These are phyloP conservation scores for Tarenaya hassleriana DNA, from an alignment of 345 rosid genomes.

Conservation along the genomic window DNA sequence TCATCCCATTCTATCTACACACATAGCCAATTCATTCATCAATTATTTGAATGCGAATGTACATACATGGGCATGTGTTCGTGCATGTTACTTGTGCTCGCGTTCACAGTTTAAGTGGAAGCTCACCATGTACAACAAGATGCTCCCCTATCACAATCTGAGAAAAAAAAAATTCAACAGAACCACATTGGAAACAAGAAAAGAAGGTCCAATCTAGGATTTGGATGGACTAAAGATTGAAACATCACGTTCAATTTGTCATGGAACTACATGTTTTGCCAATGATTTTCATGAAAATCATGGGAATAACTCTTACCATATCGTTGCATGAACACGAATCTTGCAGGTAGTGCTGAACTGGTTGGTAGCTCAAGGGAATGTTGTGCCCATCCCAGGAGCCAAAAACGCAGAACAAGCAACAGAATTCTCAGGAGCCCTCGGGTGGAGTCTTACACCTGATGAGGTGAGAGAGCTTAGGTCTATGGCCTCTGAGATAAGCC, in stretches of 20 bases:
- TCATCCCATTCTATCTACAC: background rate
- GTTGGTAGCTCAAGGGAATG: slow-evolving; percentile 85
- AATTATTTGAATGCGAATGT: background rate
- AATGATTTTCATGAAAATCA: background rate
- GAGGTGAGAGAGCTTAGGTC: slow-evolving; percentile 77
- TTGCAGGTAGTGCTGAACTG: slow-evolving; percentile 79
- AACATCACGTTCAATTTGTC: slow-evolving; percentile 3
- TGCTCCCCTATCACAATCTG: background rate
- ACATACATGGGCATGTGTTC: background rate
- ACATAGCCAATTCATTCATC: slow-evolving; percentile 8
- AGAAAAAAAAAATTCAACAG: background rate
- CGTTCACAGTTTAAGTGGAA: slow-evolving; percentile 1
- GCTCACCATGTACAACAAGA: background rate
- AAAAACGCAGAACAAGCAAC: slow-evolving; percentile 67
- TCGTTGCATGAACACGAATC: slow-evolving; percentile 12
- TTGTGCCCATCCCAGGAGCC: slow-evolving; percentile 96
- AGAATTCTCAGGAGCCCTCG: slow-evolving; percentile 80
- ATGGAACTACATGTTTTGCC: background rate
- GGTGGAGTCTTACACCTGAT: slow-evolving; percentile 61
- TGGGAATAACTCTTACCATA: too few relatives aligned
- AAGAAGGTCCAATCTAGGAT: slow-evolving; percentile 8
- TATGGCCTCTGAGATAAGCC: slow-evolving; percentile 49
- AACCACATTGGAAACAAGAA: background rate
- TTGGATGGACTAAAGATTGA: slow-evolving; percentile 5
- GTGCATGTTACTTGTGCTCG: background rate